Conservation (phyloP, 139 green algal genomes). For the Asterochloris erici region DNA sequence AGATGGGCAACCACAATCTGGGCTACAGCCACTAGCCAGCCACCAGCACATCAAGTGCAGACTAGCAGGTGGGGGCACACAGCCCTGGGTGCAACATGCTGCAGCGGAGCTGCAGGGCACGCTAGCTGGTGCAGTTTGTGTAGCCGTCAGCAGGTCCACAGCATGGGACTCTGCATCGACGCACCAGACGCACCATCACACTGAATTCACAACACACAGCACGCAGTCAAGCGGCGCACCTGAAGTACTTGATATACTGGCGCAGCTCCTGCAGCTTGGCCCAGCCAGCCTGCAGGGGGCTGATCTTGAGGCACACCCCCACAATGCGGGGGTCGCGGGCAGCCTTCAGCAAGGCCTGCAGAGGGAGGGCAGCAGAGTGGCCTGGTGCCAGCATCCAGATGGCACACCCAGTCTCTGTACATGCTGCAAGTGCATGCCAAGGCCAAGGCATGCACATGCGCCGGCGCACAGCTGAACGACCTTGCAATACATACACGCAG, state of each 20-base stretch:
- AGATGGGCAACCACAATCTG: neutral
- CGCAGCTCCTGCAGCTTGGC: constrained; percentile 76
- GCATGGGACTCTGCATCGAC: too few species aligned
- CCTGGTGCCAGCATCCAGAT: constrained; percentile 48
- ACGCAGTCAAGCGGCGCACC: neutral
- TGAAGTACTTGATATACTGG: constrained; percentile 72
- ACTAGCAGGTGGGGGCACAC: too few species aligned
- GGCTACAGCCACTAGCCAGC: too few species aligned
- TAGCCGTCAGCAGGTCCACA: too few species aligned
- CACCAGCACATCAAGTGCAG: too few species aligned
- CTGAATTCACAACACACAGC: too few species aligned
- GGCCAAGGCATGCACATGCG: neutral
- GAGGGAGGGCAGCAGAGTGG: constrained; percentile 46
- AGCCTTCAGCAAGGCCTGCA: constrained; percentile 75
- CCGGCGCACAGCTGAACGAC: neutral
- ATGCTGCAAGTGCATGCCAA: constrained; percentile 35
- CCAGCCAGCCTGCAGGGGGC: constrained; percentile 63
- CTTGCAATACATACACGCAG: neutral
- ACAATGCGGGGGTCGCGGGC: constrained; percentile 79
- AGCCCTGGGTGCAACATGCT: too few species aligned
- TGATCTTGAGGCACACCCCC: constrained; percentile 84
- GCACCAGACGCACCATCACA: too few species aligned
- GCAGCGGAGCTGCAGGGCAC: too few species aligned
- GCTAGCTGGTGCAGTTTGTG: too few species aligned
- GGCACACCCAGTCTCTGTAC: constrained; percentile 27